These are phyloP conservation scores for Penicillium hesseltinei DNA, from an alignment of 2,329 filamentous ascomycete genomes.

Conservation along the genomic window DNA sequence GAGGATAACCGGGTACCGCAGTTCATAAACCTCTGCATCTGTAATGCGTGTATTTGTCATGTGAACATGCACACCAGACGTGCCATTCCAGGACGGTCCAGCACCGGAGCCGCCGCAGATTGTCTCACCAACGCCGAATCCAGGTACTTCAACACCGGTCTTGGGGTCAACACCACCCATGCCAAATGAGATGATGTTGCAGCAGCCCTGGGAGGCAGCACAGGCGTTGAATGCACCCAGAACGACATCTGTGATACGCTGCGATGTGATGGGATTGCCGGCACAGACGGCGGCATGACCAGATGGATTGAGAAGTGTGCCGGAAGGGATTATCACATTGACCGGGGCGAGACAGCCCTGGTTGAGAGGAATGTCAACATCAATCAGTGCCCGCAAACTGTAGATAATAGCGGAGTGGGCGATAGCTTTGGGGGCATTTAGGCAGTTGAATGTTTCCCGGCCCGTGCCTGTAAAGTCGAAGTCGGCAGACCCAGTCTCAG, in stretches of 20 bases:
- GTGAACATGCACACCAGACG: constrained; percentile 71
- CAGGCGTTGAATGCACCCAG: constrained; percentile 71
- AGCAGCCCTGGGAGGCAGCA: constrained; percentile 71
- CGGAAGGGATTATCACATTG: constrained; percentile 61
- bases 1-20: constrained; percentile 70
- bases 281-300: constrained; percentile 72
- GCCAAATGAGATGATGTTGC: constrained; percentile 61
- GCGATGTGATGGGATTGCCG: constrained; percentile 71
- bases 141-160: constrained; percentile 13
- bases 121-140: constrained; percentile 77
- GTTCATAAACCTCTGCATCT: constrained; percentile 76
- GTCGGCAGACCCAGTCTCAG: constrained; percentile 67
- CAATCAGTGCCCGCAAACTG: constrained; percentile 67
- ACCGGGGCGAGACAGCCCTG: constrained; percentile 75
- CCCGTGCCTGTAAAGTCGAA: constrained; percentile 72
- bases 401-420: constrained; percentile 60
- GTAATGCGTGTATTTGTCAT: constrained; percentile 86
- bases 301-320: constrained; percentile 67
- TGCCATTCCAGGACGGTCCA: constrained; percentile 68
- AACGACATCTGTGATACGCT: constrained; percentile 74
- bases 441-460: constrained; percentile 67
- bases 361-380: constrained; percentile 74
- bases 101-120: constrained; percentile 75
- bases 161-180: constrained; percentile 13
- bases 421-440: constrained; percentile 70